Percentiles rank a stretch among this genome's conserved stretches.
These are phyloP conservation scores for Solanum rostratum DNA, from an alignment of 257 asterid species.

Conservation along the genomic window DNA sequence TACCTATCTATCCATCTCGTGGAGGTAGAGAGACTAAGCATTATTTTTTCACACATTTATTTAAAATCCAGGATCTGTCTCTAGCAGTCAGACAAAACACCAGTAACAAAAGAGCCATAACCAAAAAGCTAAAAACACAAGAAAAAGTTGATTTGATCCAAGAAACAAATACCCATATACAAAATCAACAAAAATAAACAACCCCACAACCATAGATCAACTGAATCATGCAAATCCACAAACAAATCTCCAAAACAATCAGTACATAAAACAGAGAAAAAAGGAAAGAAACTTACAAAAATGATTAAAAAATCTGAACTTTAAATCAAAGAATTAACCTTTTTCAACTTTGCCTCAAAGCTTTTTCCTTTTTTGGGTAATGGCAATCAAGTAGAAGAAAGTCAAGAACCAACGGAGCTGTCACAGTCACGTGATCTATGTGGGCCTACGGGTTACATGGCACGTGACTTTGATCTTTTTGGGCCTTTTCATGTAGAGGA, in stretches of 20 bases:
- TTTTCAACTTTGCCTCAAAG: neutral
- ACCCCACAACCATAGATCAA: neutral
- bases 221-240: neutral
- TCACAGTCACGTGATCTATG: neutral
- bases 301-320: neutral
- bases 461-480: neutral
- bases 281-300: neutral
- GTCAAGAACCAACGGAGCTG: neutral
- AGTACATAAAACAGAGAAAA: neutral
- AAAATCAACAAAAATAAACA: neutral
- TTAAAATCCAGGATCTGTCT: neutral
- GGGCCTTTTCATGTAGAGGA: neutral
- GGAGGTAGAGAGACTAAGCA: fast-evolving
- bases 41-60: neutral
- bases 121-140: neutral
- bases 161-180: neutral
- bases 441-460: neutral
- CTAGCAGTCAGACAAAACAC: neutral
- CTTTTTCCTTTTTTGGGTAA: neutral
- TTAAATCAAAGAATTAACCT: neutral
- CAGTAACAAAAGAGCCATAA: neutral
- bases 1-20: too few species aligned
- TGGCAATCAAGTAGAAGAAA: neutral
- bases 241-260: neutral
- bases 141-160: neutral